phyloP scores from a whole-genome alignment of 768 basidiomycete species.

The Lactarius akahatsu region DNA sequence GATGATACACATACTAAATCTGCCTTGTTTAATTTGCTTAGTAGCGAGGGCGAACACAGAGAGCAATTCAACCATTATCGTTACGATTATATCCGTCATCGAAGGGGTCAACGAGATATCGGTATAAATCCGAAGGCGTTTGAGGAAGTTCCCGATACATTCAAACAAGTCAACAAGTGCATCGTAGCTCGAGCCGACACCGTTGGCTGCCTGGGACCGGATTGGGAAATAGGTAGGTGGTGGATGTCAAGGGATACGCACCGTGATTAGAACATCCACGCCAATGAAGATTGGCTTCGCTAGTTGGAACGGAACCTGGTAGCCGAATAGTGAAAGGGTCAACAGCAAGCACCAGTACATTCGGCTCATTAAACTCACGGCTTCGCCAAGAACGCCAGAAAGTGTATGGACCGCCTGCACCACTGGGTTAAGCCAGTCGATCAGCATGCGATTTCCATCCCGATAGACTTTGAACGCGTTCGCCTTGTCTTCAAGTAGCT shows the following conservation, averaged over 20 bases:
- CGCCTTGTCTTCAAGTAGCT: slow-evolving; percentile 1
- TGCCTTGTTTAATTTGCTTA: slow-evolving; percentile 3
- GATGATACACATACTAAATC: not conserved
- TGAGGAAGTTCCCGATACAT: slow-evolving; percentile 5
- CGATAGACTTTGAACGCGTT: not conserved
- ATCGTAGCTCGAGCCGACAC: not conserved
- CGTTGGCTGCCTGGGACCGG: not conserved
- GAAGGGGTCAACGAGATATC: not conserved
- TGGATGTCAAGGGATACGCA: not conserved
- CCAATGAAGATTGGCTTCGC: not conserved
- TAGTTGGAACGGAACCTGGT: not conserved
- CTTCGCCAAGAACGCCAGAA: not conserved
- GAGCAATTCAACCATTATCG: slow-evolving; percentile 8
- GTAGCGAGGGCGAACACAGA: slow-evolving; percentile 5
- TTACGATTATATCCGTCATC: not conserved
- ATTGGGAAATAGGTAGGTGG: not conserved
- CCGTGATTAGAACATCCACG: not conserved
- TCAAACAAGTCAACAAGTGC: slow-evolving; percentile 7
- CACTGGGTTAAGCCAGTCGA: not conserved
- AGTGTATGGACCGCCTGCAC: not conserved
- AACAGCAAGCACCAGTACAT: not conserved
- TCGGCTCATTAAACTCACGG: not conserved
- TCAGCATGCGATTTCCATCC: not conserved
- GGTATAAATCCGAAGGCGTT: slow-evolving; percentile 7
- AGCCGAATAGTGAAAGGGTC: not conserved